Percentiles rank a stretch among this genome's conserved stretches.
Evolutionary conservation across 2,329 filamentous ascomycete genomes (phyloP).

Genomic region (Microdochium trichocladiopsis): DNA sequence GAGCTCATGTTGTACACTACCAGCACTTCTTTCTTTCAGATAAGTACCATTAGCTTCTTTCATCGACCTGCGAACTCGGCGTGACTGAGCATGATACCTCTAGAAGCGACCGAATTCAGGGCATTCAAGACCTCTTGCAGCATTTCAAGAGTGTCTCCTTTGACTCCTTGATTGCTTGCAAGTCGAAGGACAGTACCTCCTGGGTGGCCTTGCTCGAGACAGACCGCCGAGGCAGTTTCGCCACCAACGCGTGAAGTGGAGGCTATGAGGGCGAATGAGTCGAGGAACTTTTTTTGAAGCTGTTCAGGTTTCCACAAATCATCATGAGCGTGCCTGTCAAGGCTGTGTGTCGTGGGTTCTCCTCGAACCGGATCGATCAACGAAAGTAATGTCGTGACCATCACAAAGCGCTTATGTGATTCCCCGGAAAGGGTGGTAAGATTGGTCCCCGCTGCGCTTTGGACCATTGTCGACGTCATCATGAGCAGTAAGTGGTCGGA

Average conservation of each 20-base stretch:
- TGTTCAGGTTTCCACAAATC: slow-evolving; percentile 5
- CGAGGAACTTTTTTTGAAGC: slow-evolving; percentile 2
- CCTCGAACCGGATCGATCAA: background rate
- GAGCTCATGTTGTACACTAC: slow-evolving; percentile 14
- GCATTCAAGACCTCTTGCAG: background rate
- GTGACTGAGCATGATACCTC: background rate
- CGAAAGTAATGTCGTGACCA: slow-evolving; percentile 8
- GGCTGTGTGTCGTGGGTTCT: background rate
- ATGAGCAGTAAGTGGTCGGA: background rate
- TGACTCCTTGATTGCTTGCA: background rate
- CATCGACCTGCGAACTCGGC: background rate
- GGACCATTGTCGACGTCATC: background rate
- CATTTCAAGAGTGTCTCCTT: background rate
- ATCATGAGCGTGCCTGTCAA: slow-evolving; percentile 4
- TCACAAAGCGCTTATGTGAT: slow-evolving; percentile 1
- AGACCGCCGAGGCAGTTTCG: background rate
- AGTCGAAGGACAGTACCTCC: background rate
- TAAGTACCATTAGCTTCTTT: background rate
- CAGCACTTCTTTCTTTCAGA: background rate
- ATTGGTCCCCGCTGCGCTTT: background rate
- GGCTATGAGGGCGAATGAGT: background rate
- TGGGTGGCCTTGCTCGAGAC: background rate
- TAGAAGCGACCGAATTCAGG: background rate
- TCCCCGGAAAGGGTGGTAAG: background rate
- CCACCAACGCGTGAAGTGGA: background rate